Evolutionary conservation across 495 filamentous ascomycete species (phyloP).

Genomic region (Talaromyces wortmannii): DNA sequence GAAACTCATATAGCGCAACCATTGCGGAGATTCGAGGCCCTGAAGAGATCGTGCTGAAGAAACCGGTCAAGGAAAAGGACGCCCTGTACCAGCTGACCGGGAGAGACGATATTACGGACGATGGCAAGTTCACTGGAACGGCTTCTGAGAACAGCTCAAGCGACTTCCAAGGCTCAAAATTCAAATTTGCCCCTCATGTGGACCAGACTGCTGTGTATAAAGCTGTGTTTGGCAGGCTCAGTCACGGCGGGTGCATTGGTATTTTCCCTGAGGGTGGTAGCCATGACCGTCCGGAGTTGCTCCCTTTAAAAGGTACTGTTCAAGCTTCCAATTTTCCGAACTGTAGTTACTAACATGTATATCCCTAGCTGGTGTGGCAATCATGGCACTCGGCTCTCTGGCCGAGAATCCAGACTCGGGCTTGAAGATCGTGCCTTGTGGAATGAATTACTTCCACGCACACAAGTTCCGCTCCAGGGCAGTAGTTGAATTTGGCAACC

Average conservation of each 20-base stretch:
- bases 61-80: constrained; percentile 66
- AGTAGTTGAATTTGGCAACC: constrained; percentile 90
- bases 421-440: constrained; percentile 97
- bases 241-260: constrained; percentile 80
- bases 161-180: constrained; percentile 68
- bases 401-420: constrained; percentile 83
- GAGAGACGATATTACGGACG: constrained; percentile 54
- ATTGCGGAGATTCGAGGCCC: constrained; percentile 73
- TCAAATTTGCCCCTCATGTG: constrained; percentile 86
- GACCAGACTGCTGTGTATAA: constrained; percentile 92
- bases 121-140: constrained; percentile 45
- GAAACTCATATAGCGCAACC: constrained; percentile 67
- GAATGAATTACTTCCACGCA: constrained; percentile 99
- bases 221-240: constrained; percentile 78
- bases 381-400: constrained; percentile 94
- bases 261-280: constrained; percentile 98
- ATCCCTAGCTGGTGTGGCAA: constrained; percentile 77
- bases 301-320: constrained; percentile 78
- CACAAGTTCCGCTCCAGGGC: constrained; percentile 98
- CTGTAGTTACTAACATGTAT: constrained; percentile 8
- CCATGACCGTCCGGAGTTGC: constrained; percentile 87
- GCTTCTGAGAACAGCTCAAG: constrained; percentile 32
- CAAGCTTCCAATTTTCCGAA: neutral
- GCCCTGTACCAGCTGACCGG: constrained; percentile 75
- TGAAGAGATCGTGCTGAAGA: constrained; percentile 80